phyloP scores from a whole-genome alignment of 202 grass and related monocot genomes.

The Zizania palustris region DNA sequence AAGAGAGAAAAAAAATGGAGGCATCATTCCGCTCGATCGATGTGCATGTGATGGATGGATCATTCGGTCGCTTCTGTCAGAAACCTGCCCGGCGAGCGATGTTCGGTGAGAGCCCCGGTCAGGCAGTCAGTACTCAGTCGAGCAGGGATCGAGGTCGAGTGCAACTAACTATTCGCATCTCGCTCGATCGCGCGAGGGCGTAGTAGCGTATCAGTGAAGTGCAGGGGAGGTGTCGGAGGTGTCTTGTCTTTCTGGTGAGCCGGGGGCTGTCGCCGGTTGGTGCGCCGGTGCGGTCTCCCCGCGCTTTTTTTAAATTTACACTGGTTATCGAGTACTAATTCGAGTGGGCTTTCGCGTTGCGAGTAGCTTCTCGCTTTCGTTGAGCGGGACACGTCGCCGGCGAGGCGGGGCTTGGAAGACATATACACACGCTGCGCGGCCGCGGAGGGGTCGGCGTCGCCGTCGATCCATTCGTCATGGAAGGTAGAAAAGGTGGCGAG shows the following conservation, averaged over 20 bases:
- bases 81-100: constrained; percentile 9
- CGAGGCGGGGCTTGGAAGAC: constrained; percentile 42
- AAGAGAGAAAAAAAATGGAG: neutral
- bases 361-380: neutral
- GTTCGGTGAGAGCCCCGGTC: constrained; percentile 35
- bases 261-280: constrained; percentile 37
- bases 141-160: constrained; percentile 39
- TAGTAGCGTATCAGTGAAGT: neutral
- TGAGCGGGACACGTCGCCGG: constrained; percentile 34
- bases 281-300: neutral
- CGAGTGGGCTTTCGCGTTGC: neutral
- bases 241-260: constrained; percentile 35
- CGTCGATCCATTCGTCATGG: constrained; percentile 3
- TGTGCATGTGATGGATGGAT: neutral
- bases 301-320: neutral
- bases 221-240: constrained; percentile 24
- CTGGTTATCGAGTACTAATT: too few species aligned
- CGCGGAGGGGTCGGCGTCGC: neutral
- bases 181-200: neutral
- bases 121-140: neutral
- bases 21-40: constrained; percentile 36
- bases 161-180: constrained; percentile 44
- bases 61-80: constrained; percentile 38
- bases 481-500: neutral
- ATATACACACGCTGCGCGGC: neutral